These are phyloP conservation scores for Mycosarcoma mackinlayi DNA, from an alignment of 1,284 basidiomycete genomes.

Conservation along the genomic window DNA sequence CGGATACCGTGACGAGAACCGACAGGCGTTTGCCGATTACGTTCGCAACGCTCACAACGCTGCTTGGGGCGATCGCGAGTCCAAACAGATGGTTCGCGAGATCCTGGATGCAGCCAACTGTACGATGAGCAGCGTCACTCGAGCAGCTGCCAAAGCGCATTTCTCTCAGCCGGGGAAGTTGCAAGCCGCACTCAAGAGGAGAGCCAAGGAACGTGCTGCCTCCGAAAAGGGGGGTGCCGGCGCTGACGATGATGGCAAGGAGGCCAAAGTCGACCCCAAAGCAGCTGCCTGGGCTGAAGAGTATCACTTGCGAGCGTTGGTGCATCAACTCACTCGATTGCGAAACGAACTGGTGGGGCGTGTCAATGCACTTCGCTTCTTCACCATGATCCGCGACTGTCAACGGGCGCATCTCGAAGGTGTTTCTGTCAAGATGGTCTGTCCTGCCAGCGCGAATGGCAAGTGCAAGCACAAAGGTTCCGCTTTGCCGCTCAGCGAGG, in stretches of 20 bases:
- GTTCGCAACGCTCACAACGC: slow-evolving; percentile 75
- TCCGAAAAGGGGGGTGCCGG: slow-evolving; percentile 27
- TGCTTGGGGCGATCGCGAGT: slow-evolving; percentile 76
- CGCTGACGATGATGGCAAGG: slow-evolving; percentile 29
- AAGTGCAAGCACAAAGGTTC: slow-evolving; percentile 32
- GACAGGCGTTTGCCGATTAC: slow-evolving; percentile 79
- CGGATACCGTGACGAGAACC: slow-evolving; percentile 76
- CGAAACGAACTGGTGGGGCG: slow-evolving; percentile 54
- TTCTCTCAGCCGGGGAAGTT: slow-evolving; percentile 27
- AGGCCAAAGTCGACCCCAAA: slow-evolving; percentile 31
- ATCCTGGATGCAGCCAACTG: slow-evolving; percentile 74
- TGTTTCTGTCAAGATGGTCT: slow-evolving; percentile 32
- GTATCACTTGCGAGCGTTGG: slow-evolving; percentile 44
- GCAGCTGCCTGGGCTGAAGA: slow-evolving; percentile 52
- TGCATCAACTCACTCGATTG: slow-evolving; percentile 51
- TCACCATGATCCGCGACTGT: slow-evolving; percentile 52
- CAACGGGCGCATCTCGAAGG: slow-evolving; percentile 49
- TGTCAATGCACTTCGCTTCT: slow-evolving; percentile 57
- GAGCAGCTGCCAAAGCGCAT: slow-evolving; percentile 21
- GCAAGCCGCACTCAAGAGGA: slow-evolving; percentile 42
- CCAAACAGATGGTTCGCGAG: slow-evolving; percentile 74
- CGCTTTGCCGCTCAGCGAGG: slow-evolving; percentile 30
- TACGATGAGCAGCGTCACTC: slow-evolving; percentile 27
- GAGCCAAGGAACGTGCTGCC: slow-evolving; percentile 39
- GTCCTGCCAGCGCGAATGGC: slow-evolving; percentile 23